A percentile compares a stretch with the other conserved stretches of the same genome.
phyloP scores from a whole-genome alignment of 768 basidiomycete genomes.

The Panellus pusillus region DNA sequence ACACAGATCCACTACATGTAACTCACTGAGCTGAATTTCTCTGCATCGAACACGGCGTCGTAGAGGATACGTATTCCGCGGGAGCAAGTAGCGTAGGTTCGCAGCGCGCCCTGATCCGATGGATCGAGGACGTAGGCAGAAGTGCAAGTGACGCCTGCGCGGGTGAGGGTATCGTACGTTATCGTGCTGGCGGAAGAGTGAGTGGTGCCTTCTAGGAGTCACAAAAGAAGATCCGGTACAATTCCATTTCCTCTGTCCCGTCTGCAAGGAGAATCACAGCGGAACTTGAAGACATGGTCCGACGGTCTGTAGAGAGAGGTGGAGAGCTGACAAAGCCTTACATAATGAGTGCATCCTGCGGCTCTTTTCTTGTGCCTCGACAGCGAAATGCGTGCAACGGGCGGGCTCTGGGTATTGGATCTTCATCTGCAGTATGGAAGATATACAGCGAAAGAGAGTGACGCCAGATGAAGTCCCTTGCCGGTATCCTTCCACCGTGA shows the following conservation, averaged over 20 bases:
- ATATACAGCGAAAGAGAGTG: too few relatives aligned
- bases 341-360: too few relatives aligned
- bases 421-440: too few relatives aligned
- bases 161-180: slow-evolving; percentile 78
- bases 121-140: slow-evolving; percentile 63
- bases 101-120: slow-evolving; percentile 27
- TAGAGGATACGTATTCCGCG: slow-evolving; percentile 73
- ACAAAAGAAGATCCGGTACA: slow-evolving; percentile 40
- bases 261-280: slow-evolving; percentile 76
- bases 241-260: slow-evolving; percentile 90
- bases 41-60: slow-evolving; percentile 53
- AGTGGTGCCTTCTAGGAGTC: not conserved
- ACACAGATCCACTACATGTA: not conserved
- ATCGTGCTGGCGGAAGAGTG: slow-evolving; percentile 54
- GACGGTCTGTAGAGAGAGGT: too few relatives aligned
- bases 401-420: too few relatives aligned
- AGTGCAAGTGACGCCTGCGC: slow-evolving; percentile 64
- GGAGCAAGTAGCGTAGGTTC: slow-evolving; percentile 61
- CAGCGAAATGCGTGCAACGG: too few relatives aligned
- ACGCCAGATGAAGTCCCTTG: too few relatives aligned
- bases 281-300: slow-evolving; percentile 26
- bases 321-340: too few relatives aligned
- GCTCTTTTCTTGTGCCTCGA: too few relatives aligned
- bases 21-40: slow-evolving; percentile 49
- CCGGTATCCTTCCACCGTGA: too few relatives aligned